Base-by-base conservation (phyloP, 148 eudicot species). In the Fagopyrum tataricum region DNA sequence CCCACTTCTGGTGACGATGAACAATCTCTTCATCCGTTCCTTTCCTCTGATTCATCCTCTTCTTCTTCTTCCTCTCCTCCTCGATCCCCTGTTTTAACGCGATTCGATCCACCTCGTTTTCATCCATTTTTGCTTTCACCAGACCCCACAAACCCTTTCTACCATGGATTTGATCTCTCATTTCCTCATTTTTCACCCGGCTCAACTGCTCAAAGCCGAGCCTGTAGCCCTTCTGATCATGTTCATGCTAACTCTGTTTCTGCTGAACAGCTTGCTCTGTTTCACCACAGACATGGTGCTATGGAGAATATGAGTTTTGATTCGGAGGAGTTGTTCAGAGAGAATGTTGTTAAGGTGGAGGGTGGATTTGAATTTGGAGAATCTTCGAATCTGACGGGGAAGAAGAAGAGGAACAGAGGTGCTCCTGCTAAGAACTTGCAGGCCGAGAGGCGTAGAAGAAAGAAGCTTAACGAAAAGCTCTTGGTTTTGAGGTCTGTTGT, bases 381-480 rank as follows among this genome's bases (percentile, higher is more conserved):
- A 31, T 85, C 77, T 14, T 73, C 77, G 17, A 82, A 11, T 17
- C 10, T 9, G 41, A 61, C 24, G 69, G 39, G 23, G 14, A 9
- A 64, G 69, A 64, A 83, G 79, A 87, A 86, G 64, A 87, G 82
- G 78, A 82, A 82, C 76, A 87, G 85, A 69, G 87, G 91, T 26
- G 53, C 84, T 62, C 94, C 94, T 8, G 94, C 94, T 7, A 90
- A 90, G 78, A 90, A 90, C 78, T 73, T 90, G 74, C 84, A 87
- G 91, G 91, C 95, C 14, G 95, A 90, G 79, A 81, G 89, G 71
- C 82, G 91, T 17, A 43, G 95, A 73, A 79, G 94, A 74, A 89
- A 85, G 88, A 89, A 87, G 85, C 85, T 89, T 24, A 89, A 89
- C 77, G 94, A 89, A 49, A 84, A 89, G 51, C 94, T 89, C 67